Evolutionary conservation across 23 red algal genomes (phyloP).

Genomic region (Gracilaria domingensis): DNA sequence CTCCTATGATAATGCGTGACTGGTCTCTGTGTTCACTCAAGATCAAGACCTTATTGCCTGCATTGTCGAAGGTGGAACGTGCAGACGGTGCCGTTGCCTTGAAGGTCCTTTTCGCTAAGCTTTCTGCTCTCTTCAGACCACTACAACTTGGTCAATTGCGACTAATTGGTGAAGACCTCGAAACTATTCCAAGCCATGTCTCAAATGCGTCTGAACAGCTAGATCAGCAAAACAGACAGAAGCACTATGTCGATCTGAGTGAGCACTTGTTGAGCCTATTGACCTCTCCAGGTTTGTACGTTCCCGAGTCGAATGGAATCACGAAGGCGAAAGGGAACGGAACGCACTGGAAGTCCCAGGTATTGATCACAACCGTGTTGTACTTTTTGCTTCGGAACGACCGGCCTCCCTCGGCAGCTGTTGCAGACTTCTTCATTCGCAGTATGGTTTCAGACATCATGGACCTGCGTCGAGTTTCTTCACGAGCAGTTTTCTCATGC

Average conservation of each 20-base stretch:
- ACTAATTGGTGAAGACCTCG: constrained; percentile 43
- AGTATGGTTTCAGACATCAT: constrained; percentile 83
- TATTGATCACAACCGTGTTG: constrained; percentile 69
- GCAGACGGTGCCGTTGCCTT: constrained; percentile 68
- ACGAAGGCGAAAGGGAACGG: constrained; percentile 20
- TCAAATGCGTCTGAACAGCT: constrained; percentile 9
- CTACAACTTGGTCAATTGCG: constrained; percentile 49
- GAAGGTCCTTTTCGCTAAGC: constrained; percentile 64
- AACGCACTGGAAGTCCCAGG: constrained; percentile 79
- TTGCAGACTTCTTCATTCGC: constrained; percentile 69
- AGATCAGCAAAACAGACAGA: constrained; percentile 13
- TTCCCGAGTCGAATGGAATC: not conserved
- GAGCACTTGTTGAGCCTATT: constrained; percentile 31
- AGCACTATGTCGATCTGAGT: constrained; percentile 44
- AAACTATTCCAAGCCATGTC: not conserved
- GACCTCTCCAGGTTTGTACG: not conserved
- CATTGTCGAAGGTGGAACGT: constrained; percentile 75
- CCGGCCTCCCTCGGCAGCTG: constrained; percentile 44
- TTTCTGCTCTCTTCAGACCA: constrained; percentile 67
- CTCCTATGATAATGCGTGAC: constrained; percentile 80
- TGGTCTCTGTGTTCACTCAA: constrained; percentile 60
- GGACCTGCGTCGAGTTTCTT: constrained; percentile 63
- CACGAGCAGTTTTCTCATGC: constrained; percentile 66
- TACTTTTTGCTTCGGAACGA: constrained; percentile 74
- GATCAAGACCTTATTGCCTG: constrained; percentile 35